Base-by-base conservation (phyloP, 768 basidiomycete species). In the Rhizopogon sp. region DNA sequence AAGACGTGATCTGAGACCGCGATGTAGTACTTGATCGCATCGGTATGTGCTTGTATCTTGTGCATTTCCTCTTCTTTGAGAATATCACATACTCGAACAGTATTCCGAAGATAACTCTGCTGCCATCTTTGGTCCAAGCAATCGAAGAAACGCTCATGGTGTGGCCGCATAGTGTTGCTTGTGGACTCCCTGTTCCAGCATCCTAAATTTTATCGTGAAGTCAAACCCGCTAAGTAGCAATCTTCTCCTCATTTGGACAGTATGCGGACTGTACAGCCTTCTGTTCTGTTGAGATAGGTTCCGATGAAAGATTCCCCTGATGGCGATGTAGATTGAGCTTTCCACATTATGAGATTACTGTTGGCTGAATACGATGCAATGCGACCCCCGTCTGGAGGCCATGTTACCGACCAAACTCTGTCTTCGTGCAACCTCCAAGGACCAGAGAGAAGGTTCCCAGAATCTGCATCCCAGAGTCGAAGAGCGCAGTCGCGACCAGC, bases 191-290 rank as follows among this genome's bases (percentile, higher is more conserved):
- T 16, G 31, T n/a, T 6, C 3, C 11, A 22, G 29, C 55, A 44
- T 55, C 52, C 66, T 66, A 69, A 11, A 67, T 20, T 62, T 54
- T 2, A 67, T 53, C 13, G 62, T 60, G 1, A 37, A 41, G 52
- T 67, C 66, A 9, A 43, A 37, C 7, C 61, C 61, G 13, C 58
- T 60, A n/a, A 3, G 65, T 64, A 14, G 57, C 63, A 28, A 67
- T 14, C 11, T 37, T 37, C 9, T 35, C 43, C 13, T 65, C 66
- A 33, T 59, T 56, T 11, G 53, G 46, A 6, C 57, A 66, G 57
- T 63, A 63, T 8, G 62, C 57, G 3, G 56, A 16, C 3, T 72
- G 73, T 37, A 65, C 58, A 8, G 31, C 52, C 9, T 49, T 39
- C 14, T 42, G 45, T 33, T 63, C 58, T 1, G 60, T 65, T 20